Base-by-base conservation (phyloP, 805 yeast species). In the Hagleromyces aurorensis region DNA sequence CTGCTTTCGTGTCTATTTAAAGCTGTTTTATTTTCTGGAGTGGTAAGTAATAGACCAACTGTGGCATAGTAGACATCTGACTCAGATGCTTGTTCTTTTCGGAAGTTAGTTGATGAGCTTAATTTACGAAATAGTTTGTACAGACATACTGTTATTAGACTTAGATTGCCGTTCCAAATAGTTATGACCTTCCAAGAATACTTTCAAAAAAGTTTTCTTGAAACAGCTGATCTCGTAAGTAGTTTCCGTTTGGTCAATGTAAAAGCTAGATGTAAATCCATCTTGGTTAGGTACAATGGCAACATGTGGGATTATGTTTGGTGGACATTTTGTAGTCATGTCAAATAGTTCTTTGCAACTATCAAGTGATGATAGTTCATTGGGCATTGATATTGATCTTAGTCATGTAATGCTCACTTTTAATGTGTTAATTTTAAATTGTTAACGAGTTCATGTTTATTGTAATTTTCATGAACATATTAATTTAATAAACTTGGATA, bases 1-100 rank as follows among this genome's bases (percentile, higher is more conserved):
- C 48, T 32, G 4, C 49, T 44, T 14, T 48, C 45, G 37, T 61
- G 65, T 0, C 49, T 15, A 25, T 50, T 54, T 4, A 62, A 35
- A 3, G 48, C 42, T 1, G 61, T 45, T 22, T 54, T 56, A 32
- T 63, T 51, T 27, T 59, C 65, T 15, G 63, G 56, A 0, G 67
- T 57, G 0, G 57, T 46, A 3, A 62, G 27, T 13, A 64, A 23
- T 27, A 57, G 36, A 3, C 64, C 67, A 16, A 53, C 23, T 3
- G 64, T 57, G 22, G 46, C 37, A 15, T 46, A 39, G 31, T 50
- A 57, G 1, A 16, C 22, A 7, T 34, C 30, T 14, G 13, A 17
- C 5, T 16, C n/a, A n/a, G n/a, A n/a, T n/a, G n/a, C n/a, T n/a
- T n/a, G n/a, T n/a, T 33, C 32, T 6, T 27, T 24, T 5, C 38